Percentiles rank a stretch among this genome's conserved stretches.
phyloP scores from a whole-genome alignment of 192 early-diverging fungal genomes.

The Lobulomyces angularis region DNA sequence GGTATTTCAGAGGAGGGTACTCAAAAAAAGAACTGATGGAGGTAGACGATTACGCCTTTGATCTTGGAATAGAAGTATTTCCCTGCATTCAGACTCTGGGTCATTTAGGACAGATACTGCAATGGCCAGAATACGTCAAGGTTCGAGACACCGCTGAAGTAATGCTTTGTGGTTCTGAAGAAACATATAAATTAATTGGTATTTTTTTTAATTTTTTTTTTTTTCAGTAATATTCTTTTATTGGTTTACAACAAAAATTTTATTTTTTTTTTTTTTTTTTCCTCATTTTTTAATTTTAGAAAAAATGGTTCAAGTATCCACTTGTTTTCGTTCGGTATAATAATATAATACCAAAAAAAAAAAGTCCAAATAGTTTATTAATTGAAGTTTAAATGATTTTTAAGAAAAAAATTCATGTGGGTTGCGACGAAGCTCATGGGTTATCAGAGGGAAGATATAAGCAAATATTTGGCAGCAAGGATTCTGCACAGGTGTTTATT shows the following conservation, averaged over 20 bases:
- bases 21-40: slow-evolving; percentile 54
- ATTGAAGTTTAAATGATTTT: no score
- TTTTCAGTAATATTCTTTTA: no score
- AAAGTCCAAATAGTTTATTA: no score
- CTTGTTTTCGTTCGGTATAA: no score
- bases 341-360: no score
- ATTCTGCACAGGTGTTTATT: slow-evolving; percentile 59
- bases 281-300: no score
- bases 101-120: slow-evolving; percentile 77
- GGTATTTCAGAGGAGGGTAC: slow-evolving; percentile 61
- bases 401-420: slow-evolving; percentile 86
- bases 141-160: slow-evolving; percentile 76
- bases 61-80: slow-evolving; percentile 69
- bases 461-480: slow-evolving; percentile 61
- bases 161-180: slow-evolving; percentile 51
- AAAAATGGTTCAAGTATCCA: no score
- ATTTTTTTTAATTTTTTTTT: no score
- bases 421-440: slow-evolving; percentile 75
- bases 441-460: slow-evolving; percentile 73
- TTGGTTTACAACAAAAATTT: no score
- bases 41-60: slow-evolving; percentile 69
- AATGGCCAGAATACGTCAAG: slow-evolving; percentile 70
- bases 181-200: slow-evolving; percentile 67
- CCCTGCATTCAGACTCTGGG: slow-evolving; percentile 85
- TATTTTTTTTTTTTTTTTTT: no score